Base-by-base conservation (phyloP, 2,329 filamentous ascomycete species). In the Gliomastix tumulicola region DNA sequence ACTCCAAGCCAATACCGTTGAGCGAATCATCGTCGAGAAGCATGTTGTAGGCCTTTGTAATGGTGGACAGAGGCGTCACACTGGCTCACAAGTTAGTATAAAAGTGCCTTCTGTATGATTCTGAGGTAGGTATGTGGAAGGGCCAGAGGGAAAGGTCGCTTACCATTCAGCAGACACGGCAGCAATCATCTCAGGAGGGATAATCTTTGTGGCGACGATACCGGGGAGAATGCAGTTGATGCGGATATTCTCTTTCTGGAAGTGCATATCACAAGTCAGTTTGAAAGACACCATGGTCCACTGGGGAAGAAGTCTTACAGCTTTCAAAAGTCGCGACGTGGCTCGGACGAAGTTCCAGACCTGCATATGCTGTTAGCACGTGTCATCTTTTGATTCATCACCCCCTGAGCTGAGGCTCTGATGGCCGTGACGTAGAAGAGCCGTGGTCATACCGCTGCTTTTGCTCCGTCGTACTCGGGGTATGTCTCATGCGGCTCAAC, bases 391-490 rank as follows among this genome's bases (percentile, higher is more conserved):
- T n/a, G n/a, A n/a, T n/a, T n/a, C n/a, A n/a, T n/a, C n/a, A n/a
- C n/a, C n/a, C n/a, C n/a, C n/a, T n/a, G n/a, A n/a, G n/a, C n/a
- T n/a, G n/a, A n/a, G n/a, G n/a, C n/a, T n/a, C n/a, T n/a, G n/a
- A n/a, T n/a, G n/a, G n/a, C n/a, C n/a, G n/a, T n/a, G n/a, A n/a
- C n/a, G 11, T 3, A 21, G 27, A 9, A 27, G 17, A 20, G 15
- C 16, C 12, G 20, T 56, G 50, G 21, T 60, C 50, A 8, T 37
- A 69, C 59, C 1, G 61, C 70, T 4, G 70, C 66, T 44, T 74
- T 74, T 7, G 68, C 63, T n/a, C 65, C 65, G 36, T 59, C 62
- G 47, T 74, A 73, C 44, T 73, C 63, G 0, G 69, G 68, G 39
- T 63, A 66, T 0, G 59, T 54, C 8, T 51, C 42, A 40, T 67